These are phyloP conservation scores for Nannochloris sp. DNA, from an alignment of 139 green algal genomes.

Conservation along the genomic window DNA sequence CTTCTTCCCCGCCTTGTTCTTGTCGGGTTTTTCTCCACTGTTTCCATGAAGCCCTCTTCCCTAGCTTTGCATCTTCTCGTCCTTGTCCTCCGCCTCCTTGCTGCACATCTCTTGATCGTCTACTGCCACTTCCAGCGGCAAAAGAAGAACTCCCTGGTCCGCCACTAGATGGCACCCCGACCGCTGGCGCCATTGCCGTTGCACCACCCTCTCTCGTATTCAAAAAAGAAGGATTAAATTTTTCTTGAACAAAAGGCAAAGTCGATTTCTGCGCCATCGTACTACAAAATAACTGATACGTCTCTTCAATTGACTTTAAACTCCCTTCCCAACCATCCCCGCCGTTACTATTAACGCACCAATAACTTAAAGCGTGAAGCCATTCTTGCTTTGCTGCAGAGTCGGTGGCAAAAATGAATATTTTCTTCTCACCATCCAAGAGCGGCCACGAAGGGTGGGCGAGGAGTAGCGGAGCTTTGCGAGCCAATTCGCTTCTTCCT, in stretches of 20 bases:
- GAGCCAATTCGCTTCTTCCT: constrained; percentile 10
- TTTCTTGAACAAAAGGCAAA: neutral
- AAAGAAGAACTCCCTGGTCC: no score
- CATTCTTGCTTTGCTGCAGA: constrained; percentile 28
- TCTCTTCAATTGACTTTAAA: constrained; percentile 5
- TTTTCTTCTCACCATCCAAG: constrained; percentile 25
- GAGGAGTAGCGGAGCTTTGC: constrained; percentile 44
- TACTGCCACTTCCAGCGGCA: no score
- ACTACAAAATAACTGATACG: constrained; percentile 16
- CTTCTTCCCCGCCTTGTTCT: no score
- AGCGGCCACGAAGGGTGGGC: constrained; percentile 29
- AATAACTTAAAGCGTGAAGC: constrained; percentile 22
- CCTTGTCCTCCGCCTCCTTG: no score
- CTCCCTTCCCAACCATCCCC: no score
- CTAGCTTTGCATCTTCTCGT: neutral
- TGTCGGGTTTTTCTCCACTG: neutral
- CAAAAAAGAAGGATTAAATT: no score
- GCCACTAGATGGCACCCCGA: no score
- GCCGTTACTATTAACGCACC: constrained; percentile 11
- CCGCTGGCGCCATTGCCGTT: no score
- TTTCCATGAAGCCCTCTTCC: neutral
- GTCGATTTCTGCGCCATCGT: constrained; percentile 4
- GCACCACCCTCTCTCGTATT: no score
- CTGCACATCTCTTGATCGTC: neutral
- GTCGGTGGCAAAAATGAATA: constrained; percentile 38